Evolutionary conservation across 495 filamentous ascomycete genomes (phyloP).

Genomic region (Neurospora tetrasperma): DNA sequence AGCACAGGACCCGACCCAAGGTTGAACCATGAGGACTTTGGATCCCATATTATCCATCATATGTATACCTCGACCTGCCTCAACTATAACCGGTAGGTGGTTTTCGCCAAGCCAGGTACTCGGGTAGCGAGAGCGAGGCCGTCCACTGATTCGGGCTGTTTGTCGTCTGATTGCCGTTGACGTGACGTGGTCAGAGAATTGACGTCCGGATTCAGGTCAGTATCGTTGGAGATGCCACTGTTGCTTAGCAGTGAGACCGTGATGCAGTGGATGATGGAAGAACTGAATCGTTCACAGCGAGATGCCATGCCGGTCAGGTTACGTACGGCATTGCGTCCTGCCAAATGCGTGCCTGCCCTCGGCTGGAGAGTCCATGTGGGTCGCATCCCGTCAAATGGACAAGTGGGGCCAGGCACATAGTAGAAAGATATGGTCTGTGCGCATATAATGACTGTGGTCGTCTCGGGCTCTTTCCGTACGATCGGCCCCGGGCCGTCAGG

Average conservation of each 20-base stretch:
- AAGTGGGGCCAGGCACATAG: too few species aligned
- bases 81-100: background rate
- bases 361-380: background rate
- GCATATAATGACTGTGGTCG: background rate
- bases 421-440: too few species aligned
- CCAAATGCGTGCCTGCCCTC: background rate
- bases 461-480: background rate
- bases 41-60: background rate
- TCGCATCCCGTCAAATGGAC: background rate
- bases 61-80: background rate
- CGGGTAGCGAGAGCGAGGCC: background rate
- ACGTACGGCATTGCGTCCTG: too few species aligned
- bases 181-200: background rate
- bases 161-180: background rate
- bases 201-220: background rate
- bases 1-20: background rate
- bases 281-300: too few species aligned
- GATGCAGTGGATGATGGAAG: background rate
- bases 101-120: background rate
- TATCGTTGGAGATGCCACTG: background rate
- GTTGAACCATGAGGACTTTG: background rate
- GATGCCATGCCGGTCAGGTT: too few species aligned
- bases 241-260: background rate
- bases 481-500: background rate
- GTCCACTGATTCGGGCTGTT: background rate